Evolutionary conservation across 129 eudicot genomes (phyloP), one percentile per base, ranked within the genome.

Genomic region (Saussurea involucrata): DNA sequence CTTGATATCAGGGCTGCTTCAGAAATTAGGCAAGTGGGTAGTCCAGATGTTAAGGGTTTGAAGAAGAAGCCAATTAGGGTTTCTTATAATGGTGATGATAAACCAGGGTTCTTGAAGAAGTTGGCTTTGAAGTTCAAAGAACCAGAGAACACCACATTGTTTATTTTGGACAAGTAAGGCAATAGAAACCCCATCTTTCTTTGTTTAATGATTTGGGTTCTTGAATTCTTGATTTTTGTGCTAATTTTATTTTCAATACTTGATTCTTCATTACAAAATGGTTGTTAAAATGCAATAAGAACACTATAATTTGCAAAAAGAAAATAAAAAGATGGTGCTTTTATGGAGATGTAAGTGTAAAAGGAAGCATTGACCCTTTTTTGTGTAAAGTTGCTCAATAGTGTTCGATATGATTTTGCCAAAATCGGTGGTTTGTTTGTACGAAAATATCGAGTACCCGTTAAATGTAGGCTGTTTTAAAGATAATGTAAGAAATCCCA

Each of bases 81-180:
- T 76, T 81, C 84, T 37, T 95, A 89, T 53, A 89, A 82, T 60
- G 92, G 96, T 28, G 96, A 91, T 60, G 99, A 95, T 72, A 95
- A 92, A 75, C 85, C 57, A 21, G 97, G 99, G 49, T 95, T 95
- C 86, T 89, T 95, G 93, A 90, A 92, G 72, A 95, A 92, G 86
- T 58, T 95, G 83, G 73, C 86, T 76, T 77, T 95, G 80, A 95
- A 82, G 82, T 85, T 92, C 65, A 92, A 89, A 68, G 92, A 95
- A 21, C 99, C 99, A 20, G 96, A 92, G 71, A 89, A 80, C 57
- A 95, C 96, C 71, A 95, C 96, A 69, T 86, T 95, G 96, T 85
- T 86, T 76, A 82, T 95, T 74, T 72, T 95, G 73, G 99, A 95
- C 92, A 95, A 92, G 99, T 95, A 89, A 89, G 92, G 63, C 63